Evolutionary conservation across 2,329 filamentous ascomycete species (phyloP).

Genomic region (Lasiodiplodia sp.): DNA sequence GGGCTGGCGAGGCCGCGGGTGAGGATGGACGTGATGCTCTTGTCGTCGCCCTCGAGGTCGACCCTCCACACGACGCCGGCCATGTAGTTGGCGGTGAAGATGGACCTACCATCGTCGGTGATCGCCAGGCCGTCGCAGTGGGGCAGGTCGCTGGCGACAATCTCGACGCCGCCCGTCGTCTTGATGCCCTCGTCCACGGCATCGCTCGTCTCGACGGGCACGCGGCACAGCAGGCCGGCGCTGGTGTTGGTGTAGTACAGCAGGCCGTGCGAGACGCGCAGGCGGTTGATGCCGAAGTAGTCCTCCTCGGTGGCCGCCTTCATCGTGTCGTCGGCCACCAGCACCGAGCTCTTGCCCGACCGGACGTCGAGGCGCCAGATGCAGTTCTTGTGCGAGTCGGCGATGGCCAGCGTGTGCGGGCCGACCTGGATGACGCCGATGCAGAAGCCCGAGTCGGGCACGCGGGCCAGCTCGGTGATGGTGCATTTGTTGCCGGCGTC

Average conservation of each 20-base stretch:
- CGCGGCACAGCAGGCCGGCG: conserved; percentile 27
- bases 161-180: conserved; percentile 17
- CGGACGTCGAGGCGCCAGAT: conserved; percentile 25
- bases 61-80: conserved; percentile 24
- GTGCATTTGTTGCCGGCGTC: not conserved
- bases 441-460: conserved; percentile 27
- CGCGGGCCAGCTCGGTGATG: conserved; percentile 20
- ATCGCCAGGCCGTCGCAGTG: conserved; percentile 29
- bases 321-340: conserved; percentile 29
- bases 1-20: conserved; percentile 21
- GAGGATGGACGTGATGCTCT: conserved; percentile 14
- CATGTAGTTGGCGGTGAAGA: conserved; percentile 28
- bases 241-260: conserved; percentile 30
- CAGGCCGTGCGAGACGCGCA: conserved; percentile 21
- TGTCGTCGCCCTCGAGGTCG: conserved; percentile 12
- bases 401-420: conserved; percentile 17
- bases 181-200: not conserved
- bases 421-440: conserved; percentile 6
- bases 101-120: conserved; percentile 4
- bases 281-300: conserved; percentile 30
- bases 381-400: conserved; percentile 29
- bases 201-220: conserved; percentile 6
- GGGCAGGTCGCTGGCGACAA: conserved; percentile 18
- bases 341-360: conserved; percentile 16
- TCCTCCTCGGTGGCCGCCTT: conserved; percentile 17